Evolutionary conservation across 345 rosid genomes (phyloP).

Genomic region (Eucalyptus leucophloia): DNA sequence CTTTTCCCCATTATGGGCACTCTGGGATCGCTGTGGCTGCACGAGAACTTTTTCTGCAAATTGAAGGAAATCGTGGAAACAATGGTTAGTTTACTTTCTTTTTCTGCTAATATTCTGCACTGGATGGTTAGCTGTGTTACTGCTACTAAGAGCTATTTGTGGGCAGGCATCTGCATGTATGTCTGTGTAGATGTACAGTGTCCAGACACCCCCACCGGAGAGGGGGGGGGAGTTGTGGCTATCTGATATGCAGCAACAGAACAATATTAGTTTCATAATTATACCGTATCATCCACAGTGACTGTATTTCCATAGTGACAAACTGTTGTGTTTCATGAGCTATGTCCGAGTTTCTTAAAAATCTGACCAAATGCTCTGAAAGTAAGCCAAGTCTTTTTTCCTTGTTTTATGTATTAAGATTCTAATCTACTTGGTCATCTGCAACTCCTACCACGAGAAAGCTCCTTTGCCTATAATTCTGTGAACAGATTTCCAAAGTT

Average conservation of each 20-base stretch:
- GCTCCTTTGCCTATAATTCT: neutral
- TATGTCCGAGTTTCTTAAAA: neutral
- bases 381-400: neutral
- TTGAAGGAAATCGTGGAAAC: slow-evolving; percentile 53
- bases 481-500: neutral
- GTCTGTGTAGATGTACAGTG: neutral
- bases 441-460: neutral
- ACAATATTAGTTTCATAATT: neutral
- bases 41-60: slow-evolving; percentile 64
- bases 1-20: slow-evolving; percentile 76
- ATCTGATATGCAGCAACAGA: neutral
- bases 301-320: neutral
- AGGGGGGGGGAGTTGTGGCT: neutral
- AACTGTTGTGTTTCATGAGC: neutral
- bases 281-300: neutral
- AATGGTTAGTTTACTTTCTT: slow-evolving; percentile 15
- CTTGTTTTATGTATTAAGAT: neutral
- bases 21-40: slow-evolving; percentile 82
- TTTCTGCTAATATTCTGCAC: neutral
- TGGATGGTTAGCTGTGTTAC: neutral
- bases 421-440: neutral
- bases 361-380: neutral
- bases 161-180: neutral
- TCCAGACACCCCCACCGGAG: neutral
- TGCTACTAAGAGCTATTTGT: neutral